Base-by-base conservation (phyloP, 257 asterid species). In the Linderniella brevidens region DNA sequence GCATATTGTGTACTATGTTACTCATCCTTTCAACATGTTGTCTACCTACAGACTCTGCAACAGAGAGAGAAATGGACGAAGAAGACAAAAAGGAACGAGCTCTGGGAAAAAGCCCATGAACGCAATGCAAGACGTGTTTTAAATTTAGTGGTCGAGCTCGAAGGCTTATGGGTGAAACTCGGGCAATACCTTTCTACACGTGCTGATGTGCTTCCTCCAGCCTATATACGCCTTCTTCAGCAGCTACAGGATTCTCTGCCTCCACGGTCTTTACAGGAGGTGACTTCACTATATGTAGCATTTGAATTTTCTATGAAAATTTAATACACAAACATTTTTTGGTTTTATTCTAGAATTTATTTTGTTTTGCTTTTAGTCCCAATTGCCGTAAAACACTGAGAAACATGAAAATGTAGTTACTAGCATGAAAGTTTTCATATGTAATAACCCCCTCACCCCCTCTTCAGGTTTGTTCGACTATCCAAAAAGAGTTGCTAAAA, bases 191-290 rank as follows among this genome's bases (percentile, higher is more conserved):
- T 87, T 35, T 87, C 97, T 43, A 87, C 97, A 40, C 97, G 97
- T 59, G 97, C 95, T 61, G 97, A 87, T 66, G 97, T 88, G 70
- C 86, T 88, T 58, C 97, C 97, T 12, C 83, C 72, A 42, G 92
- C 95, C 58, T 88, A 83, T 58, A 78, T 81, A 59, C 63, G 64
- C 63, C 93, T 74, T 67, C 78, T 88, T 54, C 72, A 64, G 81
- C 93, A 80, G 71, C 79, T 88, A 32, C 95, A 88, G 70, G 97
- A 88, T 64, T 83, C 97, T 48, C 95, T 88, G 41, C 97, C 97
- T 53, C 95, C 97, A 19, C 88, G 97, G 43, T 74, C 88, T 46
- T 45, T 80, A 53, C 62, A 78, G 68, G 97, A 88, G 97, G 97
- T 82, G 67, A 54, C 43, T 37, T 54, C 49, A 50, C 37, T 29